A percentile compares a stretch with the other conserved stretches of the same genome.
Conservation (phyloP, 805 yeast genomes). For the Yamadazyma takamatsuzukensis region DNA sequence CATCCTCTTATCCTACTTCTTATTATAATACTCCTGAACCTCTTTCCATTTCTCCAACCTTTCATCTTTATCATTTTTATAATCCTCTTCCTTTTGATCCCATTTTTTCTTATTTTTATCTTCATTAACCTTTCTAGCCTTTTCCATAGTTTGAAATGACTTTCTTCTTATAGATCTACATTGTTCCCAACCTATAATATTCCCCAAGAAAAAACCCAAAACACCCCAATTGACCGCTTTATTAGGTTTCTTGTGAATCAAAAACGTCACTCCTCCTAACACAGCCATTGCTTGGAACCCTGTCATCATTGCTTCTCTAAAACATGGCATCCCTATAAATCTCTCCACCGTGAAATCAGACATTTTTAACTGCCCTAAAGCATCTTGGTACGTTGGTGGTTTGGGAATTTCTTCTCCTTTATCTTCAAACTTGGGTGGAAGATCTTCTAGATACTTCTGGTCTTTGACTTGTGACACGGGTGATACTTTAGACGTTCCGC, state of each 20-base stretch:
- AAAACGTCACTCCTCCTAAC: conserved; percentile 60
- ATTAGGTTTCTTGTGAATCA: conserved; percentile 59
- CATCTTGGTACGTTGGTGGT: conserved; percentile 22
- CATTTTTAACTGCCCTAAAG: conserved; percentile 38
- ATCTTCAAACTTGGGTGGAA: conserved; percentile 50
- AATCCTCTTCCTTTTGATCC: conserved; percentile 19
- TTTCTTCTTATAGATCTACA: conserved; percentile 71
- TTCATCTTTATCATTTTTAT: conserved; percentile 18
- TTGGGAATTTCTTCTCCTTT: conserved; percentile 7
- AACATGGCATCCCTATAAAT: conserved; percentile 65
- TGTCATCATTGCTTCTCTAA: conserved; percentile 72
- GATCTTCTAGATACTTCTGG: conserved; percentile 44
- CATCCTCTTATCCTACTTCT: conserved; percentile 6
- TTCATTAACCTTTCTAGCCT: conserved; percentile 54
- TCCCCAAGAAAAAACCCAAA: conserved; percentile 75
- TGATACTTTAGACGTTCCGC: conserved; percentile 32
- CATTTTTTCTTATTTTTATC: conserved; percentile 31
- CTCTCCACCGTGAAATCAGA: conserved; percentile 52
- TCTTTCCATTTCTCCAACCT: conserved; percentile 24
- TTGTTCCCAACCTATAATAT: conserved; percentile 88
- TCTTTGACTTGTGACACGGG: conserved; percentile 25
- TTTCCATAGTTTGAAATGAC: conserved; percentile 61
- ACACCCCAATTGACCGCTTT: conserved; percentile 79
- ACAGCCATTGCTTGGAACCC: conserved; percentile 75
- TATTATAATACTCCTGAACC: conserved; percentile 16